Conservation (phyloP, 2,329 filamentous ascomycete genomes). For the Microascus cirrosus region DNA sequence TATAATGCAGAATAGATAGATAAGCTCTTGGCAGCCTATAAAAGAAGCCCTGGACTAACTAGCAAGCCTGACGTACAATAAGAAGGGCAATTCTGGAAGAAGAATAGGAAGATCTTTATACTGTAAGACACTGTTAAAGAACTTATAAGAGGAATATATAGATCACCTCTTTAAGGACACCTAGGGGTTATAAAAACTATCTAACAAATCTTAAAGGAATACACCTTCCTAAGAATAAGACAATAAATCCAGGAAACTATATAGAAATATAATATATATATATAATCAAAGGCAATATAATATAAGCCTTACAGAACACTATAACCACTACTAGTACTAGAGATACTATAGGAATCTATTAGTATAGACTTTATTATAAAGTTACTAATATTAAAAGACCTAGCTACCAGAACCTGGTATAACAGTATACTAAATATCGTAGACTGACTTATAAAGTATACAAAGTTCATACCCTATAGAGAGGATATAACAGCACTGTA, state of each 20-base stretch:
- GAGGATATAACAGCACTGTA: background rate
- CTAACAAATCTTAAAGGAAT: no score
- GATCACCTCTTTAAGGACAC: background rate
- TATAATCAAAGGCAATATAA: background rate
- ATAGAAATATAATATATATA: background rate
- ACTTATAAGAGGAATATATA: no score
- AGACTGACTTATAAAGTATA: background rate
- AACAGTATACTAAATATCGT: background rate
- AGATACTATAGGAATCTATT: slow-evolving; percentile 6
- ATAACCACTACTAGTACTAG: slow-evolving; percentile 4
- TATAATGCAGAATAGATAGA: background rate
- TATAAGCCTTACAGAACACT: background rate
- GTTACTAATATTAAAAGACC: slow-evolving; percentile 4
- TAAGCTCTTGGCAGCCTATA: background rate
- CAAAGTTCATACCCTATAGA: background rate
- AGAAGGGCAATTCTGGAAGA: background rate
- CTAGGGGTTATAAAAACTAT: no score
- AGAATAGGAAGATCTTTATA: background rate
- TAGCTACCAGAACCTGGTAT: background rate
- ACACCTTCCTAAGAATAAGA: no score
- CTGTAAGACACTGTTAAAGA: no score
- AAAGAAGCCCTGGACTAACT: background rate
- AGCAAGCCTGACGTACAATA: background rate
- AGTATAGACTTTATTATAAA: background rate
- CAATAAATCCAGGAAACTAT: background rate